Evolutionary conservation across 208 protist species (phyloP), one percentile per base, ranked within the genome.

Genomic region (Trypanosoma caninum): DNA sequence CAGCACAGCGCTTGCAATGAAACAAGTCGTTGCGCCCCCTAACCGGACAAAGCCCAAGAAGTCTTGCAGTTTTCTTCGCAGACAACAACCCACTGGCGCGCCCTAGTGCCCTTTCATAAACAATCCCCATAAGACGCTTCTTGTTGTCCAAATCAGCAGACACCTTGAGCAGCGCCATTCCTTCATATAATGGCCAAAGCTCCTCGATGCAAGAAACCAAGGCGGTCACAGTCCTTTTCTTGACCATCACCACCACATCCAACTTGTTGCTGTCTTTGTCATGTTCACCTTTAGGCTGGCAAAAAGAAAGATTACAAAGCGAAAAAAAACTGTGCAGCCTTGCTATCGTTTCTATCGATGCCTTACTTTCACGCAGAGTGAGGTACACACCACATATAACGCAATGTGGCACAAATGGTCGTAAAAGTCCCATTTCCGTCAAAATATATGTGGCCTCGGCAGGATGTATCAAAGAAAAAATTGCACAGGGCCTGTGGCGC

Each of bases 391-490:
- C 78, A 13, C 69, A 16, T 30, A 85, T 10, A 38, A 78, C 69
- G 72, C 73, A 82, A 35, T 80, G 74, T 27, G 73, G 69, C 20
- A 91, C 78, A 55, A 94, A 69, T 1, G 78, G 71, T 0, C 88
- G 64, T 10, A 63, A 57, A 46, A 87, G 71, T 28, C 85, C 85
- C 8, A 90, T 61, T 69, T 94, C 88, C 14, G 88, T 92, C 23
- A 71, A 52, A 1, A 80, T 52, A 68, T 85, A 88, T 55, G 75
- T 87, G 55, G 72, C 66, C 75, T 91, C 82, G 20, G 65, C 59
- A 35, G 65, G 44, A 13, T 53, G 54, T 53, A 89, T 70, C 5
- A 67, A 46, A 16, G 54, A 38, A 35, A 91, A 69, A 22, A 94
- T 65, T 2, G 48, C n/a, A 11, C 62, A 72, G 0, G 87, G 84